Conservation (phyloP, 2,329 filamentous ascomycete species). For the Apiospora phragmitis region DNA sequence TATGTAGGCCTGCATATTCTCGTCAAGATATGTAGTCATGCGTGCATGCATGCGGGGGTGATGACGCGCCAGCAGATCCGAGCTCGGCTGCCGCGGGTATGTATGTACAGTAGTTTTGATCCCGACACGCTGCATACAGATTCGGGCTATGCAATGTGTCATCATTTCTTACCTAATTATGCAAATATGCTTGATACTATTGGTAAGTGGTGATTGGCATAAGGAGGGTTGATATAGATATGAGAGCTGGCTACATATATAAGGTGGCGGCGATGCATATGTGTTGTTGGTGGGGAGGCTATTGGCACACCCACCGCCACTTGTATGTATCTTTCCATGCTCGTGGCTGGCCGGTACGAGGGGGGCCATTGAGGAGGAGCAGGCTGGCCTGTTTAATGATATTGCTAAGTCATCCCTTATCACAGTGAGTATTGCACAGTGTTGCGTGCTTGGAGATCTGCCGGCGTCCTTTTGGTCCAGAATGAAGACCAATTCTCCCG, state of each 20-base stretch:
- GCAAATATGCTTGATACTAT: neutral
- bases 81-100: neutral
- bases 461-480: neutral
- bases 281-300: neutral
- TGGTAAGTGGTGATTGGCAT: neutral
- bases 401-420: neutral
- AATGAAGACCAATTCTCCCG: neutral
- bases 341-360: neutral
- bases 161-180: neutral
- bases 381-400: neutral
- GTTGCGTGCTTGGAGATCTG: neutral
- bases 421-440: neutral
- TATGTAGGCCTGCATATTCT: neutral
- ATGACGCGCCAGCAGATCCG: neutral
- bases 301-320: neutral
- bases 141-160: neutral
- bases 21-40: no score
- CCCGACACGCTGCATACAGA: no score
- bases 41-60: neutral
- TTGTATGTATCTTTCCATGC: neutral
- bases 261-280: neutral
- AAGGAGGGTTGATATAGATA: neutral
- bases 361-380: neutral
- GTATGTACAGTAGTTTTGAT: neutral
- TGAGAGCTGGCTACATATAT: neutral